Base-by-base conservation (phyloP, 129 eudicot species). In the Helianthus annuus region DNA sequence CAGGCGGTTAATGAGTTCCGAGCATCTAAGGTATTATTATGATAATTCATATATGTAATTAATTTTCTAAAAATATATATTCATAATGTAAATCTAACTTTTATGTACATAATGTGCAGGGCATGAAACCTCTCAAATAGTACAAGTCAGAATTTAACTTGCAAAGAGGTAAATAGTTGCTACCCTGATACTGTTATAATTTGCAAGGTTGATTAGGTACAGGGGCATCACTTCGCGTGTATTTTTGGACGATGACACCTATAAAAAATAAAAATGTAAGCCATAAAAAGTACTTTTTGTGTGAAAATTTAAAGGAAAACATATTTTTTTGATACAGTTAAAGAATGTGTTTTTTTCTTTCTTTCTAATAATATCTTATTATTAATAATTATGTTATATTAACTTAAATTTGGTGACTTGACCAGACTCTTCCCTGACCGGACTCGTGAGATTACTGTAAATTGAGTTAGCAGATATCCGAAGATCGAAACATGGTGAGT, bases 1-100 rank as follows among this genome's bases (percentile, higher is more conserved):
- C 67, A 82, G 86, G 97, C 88, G 10, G 99, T 90, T 53, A 94
- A 95, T 66, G 99, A 95, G 80, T 78, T 84, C 56, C 88, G 97
- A 63, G 66, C 85, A 48, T 78, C 92, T 39, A 94, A 94, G 97
- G 97, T 94, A 79, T 60, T 17, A 39, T 39, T 39, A 15, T 63
- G 48, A 63, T 15, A n/a, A 12, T 63, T 39, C 14, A 61, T 61
- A n/a, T 7, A 3, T 58, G 13, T 24, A 27, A 27, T 4, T 7
- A 6, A 27, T 27, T 24, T 56, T 10, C 5, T 1, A 58, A 5
- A 24, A 24, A 24, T 6, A 58, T 58, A 4, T 58, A 9, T 58
- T 24, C 32, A 10, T 58, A 6, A 29, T 49, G 42, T 16, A 22
- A 74, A 32, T 11, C 32, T 6, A 0, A 3, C 29, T 14, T 24